Evolutionary conservation across 169 alveolate genomes (phyloP), one percentile per base, ranked within the genome.

Genomic region (Eimeria mitis): DNA sequence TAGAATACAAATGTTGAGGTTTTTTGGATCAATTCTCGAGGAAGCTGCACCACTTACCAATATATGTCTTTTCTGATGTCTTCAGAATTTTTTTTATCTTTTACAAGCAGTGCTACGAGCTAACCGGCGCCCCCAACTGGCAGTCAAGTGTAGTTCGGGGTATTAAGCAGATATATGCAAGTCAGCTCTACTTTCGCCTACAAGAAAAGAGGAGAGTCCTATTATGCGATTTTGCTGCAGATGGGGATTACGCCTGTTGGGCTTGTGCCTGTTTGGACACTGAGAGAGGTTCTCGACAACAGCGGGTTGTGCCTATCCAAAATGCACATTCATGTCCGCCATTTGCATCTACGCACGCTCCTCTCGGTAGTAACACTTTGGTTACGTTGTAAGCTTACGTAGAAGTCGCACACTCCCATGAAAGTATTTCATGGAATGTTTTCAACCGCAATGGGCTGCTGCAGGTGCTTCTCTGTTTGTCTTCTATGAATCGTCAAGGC

Each of bases 291-390:
- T 59, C 94, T 94, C 63, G 81, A 52, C 71, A 65, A 73, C 89
- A 84, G 94, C 56, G 94, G 79, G 44, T 68, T 94, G 25, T 94
- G 94, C 34, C 94, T 94, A 23, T 94, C 96, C 47, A 83, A 78
- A 59, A 94, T 94, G 89, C 96, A 94, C 37, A 94, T 94, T 23
- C 96, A 94, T 73, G 96, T 94, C 54, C 81, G 92, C 34, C 42
- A 6, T 7, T 37, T 61, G 21, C 92, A 5, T 44, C 19, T 40
- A 42, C 47, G 40, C 90, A 73, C 54, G 83, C 31, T 19, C 54
- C 44, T 1, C 37, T 1, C 70, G 44, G 25, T 47, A 49, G 44
- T 1, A 59, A 31, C 68, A 79, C 31, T 21, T 19, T 11, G 19
- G 6, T 76, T n/a, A n/a, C 5, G 14, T 31, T n/a, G 70, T n/a